A percentile compares a stretch with the other conserved stretches of the same genome.
Evolutionary conservation across 345 rosid genomes (phyloP).

Genomic region (Garcia nutans): DNA sequence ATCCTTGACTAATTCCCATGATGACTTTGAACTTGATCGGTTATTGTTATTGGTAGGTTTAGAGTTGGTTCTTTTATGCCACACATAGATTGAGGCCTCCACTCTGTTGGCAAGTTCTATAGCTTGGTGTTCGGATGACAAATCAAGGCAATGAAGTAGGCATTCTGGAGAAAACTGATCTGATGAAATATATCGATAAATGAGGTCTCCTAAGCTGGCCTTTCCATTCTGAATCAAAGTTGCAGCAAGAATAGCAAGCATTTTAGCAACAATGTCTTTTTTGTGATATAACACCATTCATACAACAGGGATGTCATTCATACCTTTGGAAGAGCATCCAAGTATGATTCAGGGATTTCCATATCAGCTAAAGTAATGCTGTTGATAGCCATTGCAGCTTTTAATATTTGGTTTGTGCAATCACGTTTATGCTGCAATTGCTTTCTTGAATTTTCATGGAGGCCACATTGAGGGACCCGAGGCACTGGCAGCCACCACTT

Average conservation of each 20-base stretch:
- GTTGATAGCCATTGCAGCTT: conserved; percentile 99
- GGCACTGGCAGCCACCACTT: conserved; percentile 99
- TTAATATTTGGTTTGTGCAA: conserved; percentile 91
- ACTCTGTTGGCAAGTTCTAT: conserved; percentile 85
- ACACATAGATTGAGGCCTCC: conserved; percentile 77
- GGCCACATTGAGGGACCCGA: conserved; percentile 78
- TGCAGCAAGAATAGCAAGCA: background rate
- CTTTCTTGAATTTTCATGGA: conserved; percentile 68
- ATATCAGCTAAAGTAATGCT: conserved; percentile 70
- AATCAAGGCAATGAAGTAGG: conserved; percentile 89
- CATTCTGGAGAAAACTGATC: conserved; percentile 86
- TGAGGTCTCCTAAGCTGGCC: conserved; percentile 74
- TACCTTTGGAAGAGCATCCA: conserved; percentile 94
- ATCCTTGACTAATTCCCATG: conserved; percentile 94
- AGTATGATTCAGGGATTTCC: conserved; percentile 84
- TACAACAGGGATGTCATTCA: background rate
- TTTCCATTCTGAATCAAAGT: conserved; percentile 70
- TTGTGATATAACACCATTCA: background rate
- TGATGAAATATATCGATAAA: conserved; percentile 76
- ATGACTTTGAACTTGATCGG: conserved; percentile 63
- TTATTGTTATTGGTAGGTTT: conserved; percentile 46
- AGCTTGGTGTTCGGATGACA: conserved; percentile 92
- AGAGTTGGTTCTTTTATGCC: conserved; percentile 60
- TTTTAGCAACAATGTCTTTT: background rate
- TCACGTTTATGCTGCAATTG: conserved; percentile 88